Conservation (phyloP, 805 yeast genomes). For the Candida loeiensis region DNA sequence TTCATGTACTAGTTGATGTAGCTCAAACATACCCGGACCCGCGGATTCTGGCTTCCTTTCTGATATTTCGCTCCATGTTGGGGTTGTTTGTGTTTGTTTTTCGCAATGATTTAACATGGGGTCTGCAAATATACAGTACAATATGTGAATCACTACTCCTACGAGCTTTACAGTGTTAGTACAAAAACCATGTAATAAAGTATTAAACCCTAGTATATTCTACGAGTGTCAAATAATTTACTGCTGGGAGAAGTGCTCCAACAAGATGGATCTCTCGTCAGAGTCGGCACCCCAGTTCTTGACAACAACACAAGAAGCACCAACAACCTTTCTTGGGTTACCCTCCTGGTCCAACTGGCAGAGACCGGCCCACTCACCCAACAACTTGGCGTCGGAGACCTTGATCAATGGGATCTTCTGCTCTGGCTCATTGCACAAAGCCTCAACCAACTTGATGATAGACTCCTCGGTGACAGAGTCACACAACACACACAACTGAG, state of each 20-base stretch:
- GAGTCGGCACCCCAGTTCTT: conserved; percentile 99
- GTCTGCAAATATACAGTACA: neutral
- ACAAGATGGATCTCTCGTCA: conserved; percentile 92
- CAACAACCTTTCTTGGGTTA: conserved; percentile 99
- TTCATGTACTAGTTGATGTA: neutral
- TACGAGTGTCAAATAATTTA: conserved; percentile 34
- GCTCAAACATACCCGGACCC: conserved; percentile 41
- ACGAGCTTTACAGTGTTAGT: neutral
- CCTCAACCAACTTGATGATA: conserved; percentile 96
- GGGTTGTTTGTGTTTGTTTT: conserved; percentile 1
- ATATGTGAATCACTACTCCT: neutral
- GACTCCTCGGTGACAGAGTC: conserved; percentile 98
- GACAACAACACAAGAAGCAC: conserved; percentile 99
- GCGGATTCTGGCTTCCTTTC: conserved; percentile 32
- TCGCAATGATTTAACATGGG: neutral
- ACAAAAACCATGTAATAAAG: conserved; percentile 7
- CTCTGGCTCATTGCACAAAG: conserved; percentile 97
- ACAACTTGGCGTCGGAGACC: conserved; percentile 98
- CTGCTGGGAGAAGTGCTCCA: conserved; percentile 93
- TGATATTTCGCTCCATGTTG: conserved; percentile 14
- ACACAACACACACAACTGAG: conserved; percentile 94
- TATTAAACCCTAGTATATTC: conserved; percentile 1
- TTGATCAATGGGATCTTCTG: conserved; percentile 96
- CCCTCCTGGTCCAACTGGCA: conserved; percentile 99
- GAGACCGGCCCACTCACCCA: conserved; percentile 99